These are phyloP conservation scores for Cajanus cajan DNA, from an alignment of 306 rosid species.

Conservation along the genomic window DNA sequence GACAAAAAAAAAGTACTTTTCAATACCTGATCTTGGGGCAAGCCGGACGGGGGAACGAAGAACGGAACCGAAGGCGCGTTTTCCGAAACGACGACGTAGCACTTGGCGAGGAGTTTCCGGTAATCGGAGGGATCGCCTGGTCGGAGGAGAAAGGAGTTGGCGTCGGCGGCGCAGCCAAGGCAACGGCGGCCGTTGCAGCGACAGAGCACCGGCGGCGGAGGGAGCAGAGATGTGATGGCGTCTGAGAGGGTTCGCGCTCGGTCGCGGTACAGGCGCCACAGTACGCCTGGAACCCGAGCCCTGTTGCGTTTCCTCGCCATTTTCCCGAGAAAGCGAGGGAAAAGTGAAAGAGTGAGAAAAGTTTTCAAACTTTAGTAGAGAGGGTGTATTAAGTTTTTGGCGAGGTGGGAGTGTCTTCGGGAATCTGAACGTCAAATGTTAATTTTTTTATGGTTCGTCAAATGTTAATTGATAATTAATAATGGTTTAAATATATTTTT, in stretches of 20 bases:
- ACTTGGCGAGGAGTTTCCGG: constrained; percentile 39
- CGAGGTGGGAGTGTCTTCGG: too few relatives aligned
- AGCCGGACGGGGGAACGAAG: constrained; percentile 36
- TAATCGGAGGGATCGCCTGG: constrained; percentile 59
- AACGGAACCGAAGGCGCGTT: constrained; percentile 25
- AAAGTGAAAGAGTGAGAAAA: not conserved
- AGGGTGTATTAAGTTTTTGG: too few relatives aligned
- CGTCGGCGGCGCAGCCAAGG: constrained; percentile 42
- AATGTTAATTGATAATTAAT: too few relatives aligned
- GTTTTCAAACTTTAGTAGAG: not conserved
- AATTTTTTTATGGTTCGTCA: too few relatives aligned
- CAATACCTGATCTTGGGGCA: constrained; percentile 57
- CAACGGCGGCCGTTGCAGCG: constrained; percentile 46
- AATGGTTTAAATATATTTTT: too few relatives aligned
- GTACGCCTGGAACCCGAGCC: constrained; percentile 53
- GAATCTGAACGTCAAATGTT: too few relatives aligned
- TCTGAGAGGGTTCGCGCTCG: constrained; percentile 50
- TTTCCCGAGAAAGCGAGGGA: constrained; percentile 33
- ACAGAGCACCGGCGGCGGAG: constrained; percentile 43
- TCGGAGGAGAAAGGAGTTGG: constrained; percentile 48
- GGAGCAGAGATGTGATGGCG: constrained; percentile 51
- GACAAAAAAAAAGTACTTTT: not conserved
- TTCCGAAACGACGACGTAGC: constrained; percentile 55
- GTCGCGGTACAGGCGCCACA: constrained; percentile 58
- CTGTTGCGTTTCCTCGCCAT: constrained; percentile 49